These are phyloP conservation scores for Melaleuca quinquenervia DNA, from an alignment of 345 rosid species.

Conservation along the genomic window DNA sequence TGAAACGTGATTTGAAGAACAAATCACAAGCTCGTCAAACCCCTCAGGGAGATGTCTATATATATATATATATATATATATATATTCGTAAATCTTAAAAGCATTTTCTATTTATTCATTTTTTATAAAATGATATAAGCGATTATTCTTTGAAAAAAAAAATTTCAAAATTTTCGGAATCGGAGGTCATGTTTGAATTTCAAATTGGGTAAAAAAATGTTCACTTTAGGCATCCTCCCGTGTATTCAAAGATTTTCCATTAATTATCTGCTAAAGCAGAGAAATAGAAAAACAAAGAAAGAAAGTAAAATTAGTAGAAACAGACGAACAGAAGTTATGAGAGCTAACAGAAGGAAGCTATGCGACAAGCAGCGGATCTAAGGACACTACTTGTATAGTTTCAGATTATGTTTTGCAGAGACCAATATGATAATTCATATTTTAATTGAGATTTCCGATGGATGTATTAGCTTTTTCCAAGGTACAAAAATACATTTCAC, in stretches of 20 bases:
- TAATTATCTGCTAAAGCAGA: neutral
- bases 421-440: too few species aligned
- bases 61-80: too few species aligned
- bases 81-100: too few species aligned
- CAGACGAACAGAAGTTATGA: neutral
- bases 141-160: too few species aligned
- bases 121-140: too few species aligned
- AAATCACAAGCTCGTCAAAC: too few species aligned
- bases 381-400: fast-evolving
- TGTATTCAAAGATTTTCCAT: neutral
- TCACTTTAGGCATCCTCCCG: neutral
- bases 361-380: neutral
- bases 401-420: neutral
- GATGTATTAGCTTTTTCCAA: neutral
- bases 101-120: too few species aligned
- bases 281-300: neutral
- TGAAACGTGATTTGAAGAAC: too few species aligned
- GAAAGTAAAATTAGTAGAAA: neutral
- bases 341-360: neutral
- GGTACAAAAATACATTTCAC: neutral
- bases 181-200: neutral
- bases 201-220: neutral
- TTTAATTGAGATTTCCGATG: neutral
- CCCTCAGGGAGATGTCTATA: too few species aligned
- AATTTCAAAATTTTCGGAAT: too few species aligned